A percentile compares a stretch with the other conserved stretches of the same genome.
These are phyloP conservation scores for Penicillium psychrosexuale DNA, from an alignment of 2,329 filamentous ascomycete genomes.

Conservation along the genomic window DNA sequence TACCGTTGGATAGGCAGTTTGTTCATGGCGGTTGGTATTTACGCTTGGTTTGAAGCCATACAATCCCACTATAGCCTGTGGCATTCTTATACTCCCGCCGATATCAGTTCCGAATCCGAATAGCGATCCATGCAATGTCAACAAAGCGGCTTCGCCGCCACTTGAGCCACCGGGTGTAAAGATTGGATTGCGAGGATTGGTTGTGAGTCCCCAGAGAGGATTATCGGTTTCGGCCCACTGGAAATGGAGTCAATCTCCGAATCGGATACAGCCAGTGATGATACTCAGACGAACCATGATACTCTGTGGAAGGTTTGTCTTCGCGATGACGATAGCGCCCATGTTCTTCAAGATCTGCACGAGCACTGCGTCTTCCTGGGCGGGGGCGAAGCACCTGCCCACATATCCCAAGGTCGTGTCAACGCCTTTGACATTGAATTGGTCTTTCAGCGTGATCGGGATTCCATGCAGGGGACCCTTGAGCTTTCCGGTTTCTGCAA, in stretches of 20 bases:
- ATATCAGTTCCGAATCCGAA: constrained; percentile 54
- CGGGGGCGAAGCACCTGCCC: constrained; percentile 49
- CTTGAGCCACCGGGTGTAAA: constrained; percentile 51
- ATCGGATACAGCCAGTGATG: not conserved
- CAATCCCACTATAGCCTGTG: constrained; percentile 47
- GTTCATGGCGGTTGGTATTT: constrained; percentile 20
- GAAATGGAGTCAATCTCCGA: not conserved
- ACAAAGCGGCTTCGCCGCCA: constrained; percentile 45
- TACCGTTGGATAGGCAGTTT: not conserved
- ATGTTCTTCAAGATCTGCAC: constrained; percentile 49
- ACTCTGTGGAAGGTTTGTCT: constrained; percentile 52
- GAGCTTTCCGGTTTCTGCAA: constrained; percentile 34
- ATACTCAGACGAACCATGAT: constrained; percentile 46
- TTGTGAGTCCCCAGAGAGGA: constrained; percentile 51
- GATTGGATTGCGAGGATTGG: constrained; percentile 42
- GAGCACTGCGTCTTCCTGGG: constrained; percentile 49
- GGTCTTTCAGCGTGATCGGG: constrained; percentile 59
- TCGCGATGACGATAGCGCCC: constrained; percentile 54
- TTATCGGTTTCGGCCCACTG: constrained; percentile 56
- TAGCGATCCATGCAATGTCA: constrained; percentile 43
- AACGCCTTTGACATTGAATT: constrained; percentile 58
- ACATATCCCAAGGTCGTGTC: constrained; percentile 61
- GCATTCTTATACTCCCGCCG: constrained; percentile 52
- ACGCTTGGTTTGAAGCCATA: constrained; percentile 49
- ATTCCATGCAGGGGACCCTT: constrained; percentile 54